Evolutionary conservation across 1,284 basidiomycete genomes (phyloP).

Genomic region (Sphaerobolus stellatus): DNA sequence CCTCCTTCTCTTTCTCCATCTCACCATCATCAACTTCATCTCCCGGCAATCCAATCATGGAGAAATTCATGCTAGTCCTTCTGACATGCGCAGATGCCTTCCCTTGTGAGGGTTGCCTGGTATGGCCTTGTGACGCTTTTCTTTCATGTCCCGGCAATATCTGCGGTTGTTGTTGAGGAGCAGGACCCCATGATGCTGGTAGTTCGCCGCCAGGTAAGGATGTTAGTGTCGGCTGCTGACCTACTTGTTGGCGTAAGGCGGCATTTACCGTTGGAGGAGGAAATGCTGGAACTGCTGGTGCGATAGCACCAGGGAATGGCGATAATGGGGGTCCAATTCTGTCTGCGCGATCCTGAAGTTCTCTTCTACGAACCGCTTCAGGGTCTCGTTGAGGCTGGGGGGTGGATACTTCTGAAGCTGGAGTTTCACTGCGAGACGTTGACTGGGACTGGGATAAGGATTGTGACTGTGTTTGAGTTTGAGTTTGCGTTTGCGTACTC

Average conservation of each 20-base stretch:
- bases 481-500: not conserved
- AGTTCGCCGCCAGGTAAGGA: conserved; percentile 20
- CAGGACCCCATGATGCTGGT: conserved; percentile 1
- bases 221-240: conserved; percentile 24
- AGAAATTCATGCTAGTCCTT: too few species aligned
- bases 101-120: conserved; percentile 26
- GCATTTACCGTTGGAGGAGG: conserved; percentile 12
- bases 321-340: conserved; percentile 9
- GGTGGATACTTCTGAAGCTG: conserved; percentile 1
- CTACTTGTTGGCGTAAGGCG: conserved; percentile 11
- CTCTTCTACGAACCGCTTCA: conserved; percentile 12
- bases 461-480: not conserved
- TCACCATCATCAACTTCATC: conserved; percentile 23
- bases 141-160: conserved; percentile 4
- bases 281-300: conserved; percentile 6
- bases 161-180: conserved; percentile 9
- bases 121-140: conserved; percentile 1
- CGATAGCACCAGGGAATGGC: not conserved
- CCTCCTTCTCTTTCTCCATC: conserved; percentile 19
- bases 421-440: conserved; percentile 2
- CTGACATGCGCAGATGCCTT: too few species aligned
- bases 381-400: conserved; percentile 3
- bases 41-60: not conserved
- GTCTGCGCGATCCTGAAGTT: conserved; percentile 9
- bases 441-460: not conserved